A percentile compares a stretch with the other conserved stretches of the same genome.
Evolutionary conservation across 2,329 filamentous ascomycete species (phyloP).

Genomic region (Diaporthe sp.): DNA sequence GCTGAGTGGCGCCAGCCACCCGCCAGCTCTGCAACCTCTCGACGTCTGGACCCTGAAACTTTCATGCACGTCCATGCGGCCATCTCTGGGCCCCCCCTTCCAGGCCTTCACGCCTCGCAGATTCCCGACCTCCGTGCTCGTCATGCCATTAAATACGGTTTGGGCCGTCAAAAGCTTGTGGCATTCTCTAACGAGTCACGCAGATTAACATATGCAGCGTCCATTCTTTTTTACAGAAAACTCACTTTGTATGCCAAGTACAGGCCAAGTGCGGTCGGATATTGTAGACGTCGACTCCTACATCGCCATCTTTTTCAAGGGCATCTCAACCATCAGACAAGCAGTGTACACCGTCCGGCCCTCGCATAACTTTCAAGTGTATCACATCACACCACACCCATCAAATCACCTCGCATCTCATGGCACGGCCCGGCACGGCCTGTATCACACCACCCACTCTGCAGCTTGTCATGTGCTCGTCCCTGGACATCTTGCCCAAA

Average conservation of each 20-base stretch:
- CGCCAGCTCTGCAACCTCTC: constrained; percentile 1
- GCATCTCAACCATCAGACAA: too few species aligned
- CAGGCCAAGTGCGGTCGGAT: too few species aligned
- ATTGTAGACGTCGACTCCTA: neutral
- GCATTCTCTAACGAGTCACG: constrained; percentile 15
- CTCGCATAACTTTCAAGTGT: neutral
- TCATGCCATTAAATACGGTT: constrained; percentile 21
- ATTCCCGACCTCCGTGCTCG: neutral
- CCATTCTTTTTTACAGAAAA: neutral
- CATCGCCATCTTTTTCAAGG: too few species aligned
- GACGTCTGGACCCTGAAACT: constrained; percentile 25
- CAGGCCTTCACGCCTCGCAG: neutral
- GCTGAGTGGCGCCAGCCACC: constrained; percentile 23
- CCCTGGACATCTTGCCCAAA: neutral
- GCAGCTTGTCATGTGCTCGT: neutral
- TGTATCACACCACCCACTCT: neutral
- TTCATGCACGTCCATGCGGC: constrained; percentile 18
- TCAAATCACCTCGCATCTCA: neutral
- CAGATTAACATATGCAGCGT: neutral
- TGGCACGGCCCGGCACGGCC: neutral
- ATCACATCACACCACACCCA: neutral
- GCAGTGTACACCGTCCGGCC: neutral
- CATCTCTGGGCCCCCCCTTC: neutral
- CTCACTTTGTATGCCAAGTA: neutral
- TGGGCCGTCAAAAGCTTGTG: constrained; percentile 21